Base-by-base conservation (phyloP, 306 rosid species). In the Lathyrus oleraceus region DNA sequence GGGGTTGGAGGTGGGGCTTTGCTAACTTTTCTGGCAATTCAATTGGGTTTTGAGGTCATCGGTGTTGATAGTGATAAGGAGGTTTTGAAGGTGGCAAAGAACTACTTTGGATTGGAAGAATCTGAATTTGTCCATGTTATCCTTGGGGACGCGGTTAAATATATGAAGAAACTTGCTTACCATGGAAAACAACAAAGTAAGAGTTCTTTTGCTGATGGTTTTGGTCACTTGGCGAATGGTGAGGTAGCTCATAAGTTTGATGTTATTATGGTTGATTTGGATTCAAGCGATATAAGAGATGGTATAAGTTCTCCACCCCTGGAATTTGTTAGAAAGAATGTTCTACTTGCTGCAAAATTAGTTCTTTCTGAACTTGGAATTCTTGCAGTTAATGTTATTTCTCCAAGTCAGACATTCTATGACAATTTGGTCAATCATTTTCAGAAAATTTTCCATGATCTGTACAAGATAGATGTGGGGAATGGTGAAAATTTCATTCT, bases 1-100 rank as follows among this genome's bases (percentile, higher is more conserved):
- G 98, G 98, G 54, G 89, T 93, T 75, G 98, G 97, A 11, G 97
- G 98, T 44, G 96, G 96, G 60, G 96, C 98, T 67, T 76, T 93
- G 82, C 77, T 79, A 7, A 30, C 85, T 16, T 93, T 93, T 77
- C 78, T 88, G 45, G 81, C 65, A 73, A 67, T 69, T 60, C 85
- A 81, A 48, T 76, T 93, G 84, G 83, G 73, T 51, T 93, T 93
- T 70, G 85, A 79, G 81, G 96, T 93, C 13, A 32, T 72, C 9
- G 94, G 96, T 32, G 82, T 93, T 43, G 96, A 93, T 30, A 67
- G 77, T 40, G 97, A 90, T 69, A 51, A 21, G 39, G 91, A 84
- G 73, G 96, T 90, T 71, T 63, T 90, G 51, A 70, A 81, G 69
- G 82, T 93, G 72, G 91, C 89, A n/a, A 72, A 61, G 21, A 40